Evolutionary conservation across 2,329 filamentous ascomycete genomes (phyloP), one percentile per base, ranked within the genome.

Genomic region (Aspergillus sojae): DNA sequence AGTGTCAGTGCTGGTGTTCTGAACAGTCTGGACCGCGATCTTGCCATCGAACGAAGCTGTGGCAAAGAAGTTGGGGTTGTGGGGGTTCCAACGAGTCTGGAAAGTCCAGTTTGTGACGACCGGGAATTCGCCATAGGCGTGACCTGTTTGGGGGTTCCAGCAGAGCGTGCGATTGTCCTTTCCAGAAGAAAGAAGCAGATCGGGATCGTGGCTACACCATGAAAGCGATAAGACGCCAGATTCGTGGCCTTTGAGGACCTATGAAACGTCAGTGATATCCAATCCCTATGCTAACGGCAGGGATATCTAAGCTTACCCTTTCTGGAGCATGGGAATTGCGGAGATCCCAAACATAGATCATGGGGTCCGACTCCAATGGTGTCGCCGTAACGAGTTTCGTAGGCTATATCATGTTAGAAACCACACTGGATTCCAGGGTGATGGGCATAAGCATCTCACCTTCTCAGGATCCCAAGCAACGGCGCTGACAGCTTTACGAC

Each of bases 61-160:
- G 21, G 96, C 96, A 57, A 94, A 92, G 62, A 99, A 84, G 74
- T 89, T 92, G 12, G 95, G 94, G 78, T 99, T 97, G 70, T 92
- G 89, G 34, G 95, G 95, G 77, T 97, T 94, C 86, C 96, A 98
- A 66, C 90, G 88, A 5, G 95, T 97, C 75, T 94, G 89, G 83
- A 99, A 99, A 6, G 94, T 97, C 94, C 95, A 99, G 79, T 98
- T 99, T n/a, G 94, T 97, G 60, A 96, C 94, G 72, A 97, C 93
- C 5, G 94, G 94, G 74, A 98, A 94, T 79, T 98, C 94, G 68
- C 96, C 95, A 67, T 93, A 91, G 14, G 87, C 85, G 75, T 95
- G 88, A 59, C 94, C 94, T 3, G 91, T 97, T 73, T 95, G 91
- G 1, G 95, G 93, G 78, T 98, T 98, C 95, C 96, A 99, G 65